A percentile compares a stretch with the other conserved stretches of the same genome.
phyloP scores from a whole-genome alignment of 1,284 basidiomycete genomes.

The Ustilago sp. region DNA sequence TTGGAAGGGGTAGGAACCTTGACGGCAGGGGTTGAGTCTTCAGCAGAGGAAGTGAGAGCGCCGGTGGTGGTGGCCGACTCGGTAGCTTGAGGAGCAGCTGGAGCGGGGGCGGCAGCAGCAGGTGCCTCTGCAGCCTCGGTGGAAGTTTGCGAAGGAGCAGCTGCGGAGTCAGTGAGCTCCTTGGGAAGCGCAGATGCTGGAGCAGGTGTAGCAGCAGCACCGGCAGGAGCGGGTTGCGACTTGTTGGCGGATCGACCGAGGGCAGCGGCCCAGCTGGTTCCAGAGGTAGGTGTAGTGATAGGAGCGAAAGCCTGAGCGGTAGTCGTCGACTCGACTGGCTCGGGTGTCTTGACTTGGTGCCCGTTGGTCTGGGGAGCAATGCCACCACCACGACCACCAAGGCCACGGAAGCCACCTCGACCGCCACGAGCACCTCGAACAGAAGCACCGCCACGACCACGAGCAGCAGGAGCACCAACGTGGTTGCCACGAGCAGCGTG shows the following conservation, averaged over 20 bases:
- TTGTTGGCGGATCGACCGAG: conserved; percentile 45
- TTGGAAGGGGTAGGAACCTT: conserved; percentile 55
- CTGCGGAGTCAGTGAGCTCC: conserved; percentile 29
- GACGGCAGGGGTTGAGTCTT: conserved; percentile 38
- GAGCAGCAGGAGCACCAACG: conserved; percentile 42
- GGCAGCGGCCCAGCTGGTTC: conserved; percentile 61
- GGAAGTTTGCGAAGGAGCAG: conserved; percentile 7
- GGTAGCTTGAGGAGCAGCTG: conserved; percentile 24
- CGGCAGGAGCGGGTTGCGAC: conserved; percentile 34
- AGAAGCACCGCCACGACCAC: conserved; percentile 54
- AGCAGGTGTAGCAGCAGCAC: conserved; percentile 38
- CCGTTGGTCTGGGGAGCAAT: conserved; percentile 58
- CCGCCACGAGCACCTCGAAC: conserved; percentile 61
- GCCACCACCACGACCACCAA: conserved; percentile 55
- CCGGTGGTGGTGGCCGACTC: conserved; percentile 45
- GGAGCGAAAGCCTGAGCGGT: conserved; percentile 48
- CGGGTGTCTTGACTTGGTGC: conserved; percentile 49
- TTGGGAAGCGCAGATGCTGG: conserved; percentile 37
- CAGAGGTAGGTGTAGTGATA: conserved; percentile 48
- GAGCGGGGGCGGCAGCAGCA: conserved; percentile 28
- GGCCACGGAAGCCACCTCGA: conserved; percentile 58
- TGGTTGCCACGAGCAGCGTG: conserved; percentile 46
- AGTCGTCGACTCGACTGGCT: conserved; percentile 36
- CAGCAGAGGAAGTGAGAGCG: conserved; percentile 40
- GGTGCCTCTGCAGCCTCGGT: conserved; percentile 12